Base-by-base conservation (phyloP, 495 filamentous ascomycete genomes). In the Penicillium paradoxum region DNA sequence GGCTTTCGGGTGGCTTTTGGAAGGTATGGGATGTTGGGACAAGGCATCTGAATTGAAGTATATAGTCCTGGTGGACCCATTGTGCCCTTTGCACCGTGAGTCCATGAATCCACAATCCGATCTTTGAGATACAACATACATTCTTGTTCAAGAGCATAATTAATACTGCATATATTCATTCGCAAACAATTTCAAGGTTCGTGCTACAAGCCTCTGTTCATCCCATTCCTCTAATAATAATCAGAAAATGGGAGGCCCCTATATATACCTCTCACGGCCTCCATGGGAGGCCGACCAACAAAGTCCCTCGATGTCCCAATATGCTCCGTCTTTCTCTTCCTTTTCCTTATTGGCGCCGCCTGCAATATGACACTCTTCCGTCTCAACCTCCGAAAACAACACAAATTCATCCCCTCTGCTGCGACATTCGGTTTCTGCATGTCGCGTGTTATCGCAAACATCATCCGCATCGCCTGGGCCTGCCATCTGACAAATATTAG, bases 401-500 rank as follows among this genome's bases (percentile, higher is more conserved):
- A 87, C 65, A 87, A 87, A 44, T 95, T 93, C 72, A 59, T 88
- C 25, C 77, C 87, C 47, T 88, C 79, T 14, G 81, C 67, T 13
- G 73, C 88, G 50, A 67, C 87, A 22, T 88, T 90, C 59, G 89
- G 83, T 49, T 91, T 97, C 76, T 93, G 82, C 71, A 82, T 86
- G 74, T 79, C 87, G 5, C 77, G 91, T 25, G 78, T 86, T 37
- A 62, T 75, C 22, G 82, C 90, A 0, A 82, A 83, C 42, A 62
- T 72, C 9, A 70, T 92, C 60, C 84, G 90, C 18, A 88, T 82
- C 15, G 71, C 59, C 14, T 77, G 73, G 69, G 67, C 71, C 15
- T 68, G 54, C 27, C 57, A 70, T n/a, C 60, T 62, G 4, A 49
- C 29, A 4, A 75, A 83, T 54, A 58, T 84, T 37, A 58, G 56